Evolutionary conservation across 768 basidiomycete genomes (phyloP).

Genomic region (Pisolithus albus): DNA sequence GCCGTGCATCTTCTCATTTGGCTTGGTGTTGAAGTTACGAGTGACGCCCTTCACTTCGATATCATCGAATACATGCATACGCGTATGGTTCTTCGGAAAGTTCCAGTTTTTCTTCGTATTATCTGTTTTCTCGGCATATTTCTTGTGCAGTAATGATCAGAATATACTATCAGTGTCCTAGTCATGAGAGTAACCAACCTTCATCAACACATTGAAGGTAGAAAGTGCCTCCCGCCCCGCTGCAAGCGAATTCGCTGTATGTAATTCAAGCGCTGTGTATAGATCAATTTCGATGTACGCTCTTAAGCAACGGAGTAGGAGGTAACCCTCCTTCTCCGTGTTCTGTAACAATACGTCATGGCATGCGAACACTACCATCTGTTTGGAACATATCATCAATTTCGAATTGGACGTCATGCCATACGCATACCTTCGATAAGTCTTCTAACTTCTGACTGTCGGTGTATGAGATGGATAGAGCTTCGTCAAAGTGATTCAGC

Average conservation of each 20-base stretch:
- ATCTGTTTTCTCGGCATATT: too few species aligned
- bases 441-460: slow-evolving; percentile 33
- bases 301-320: slow-evolving; percentile 22
- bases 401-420: not conserved
- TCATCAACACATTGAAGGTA: slow-evolving; percentile 19
- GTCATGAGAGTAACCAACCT: slow-evolving; percentile 1
- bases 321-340: slow-evolving; percentile 12
- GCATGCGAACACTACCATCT: slow-evolving; percentile 26
- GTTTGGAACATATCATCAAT: not conserved
- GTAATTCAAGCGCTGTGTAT: slow-evolving; percentile 24
- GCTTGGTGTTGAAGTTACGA: slow-evolving; percentile 6
- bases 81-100: not conserved
- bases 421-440: slow-evolving; percentile 25
- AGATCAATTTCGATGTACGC: slow-evolving; percentile 29
- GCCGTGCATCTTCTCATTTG: not conserved
- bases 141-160: too few species aligned
- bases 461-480: slow-evolving; percentile 23
- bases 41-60: too few species aligned
- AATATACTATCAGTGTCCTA: too few species aligned
- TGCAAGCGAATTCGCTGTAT: slow-evolving; percentile 22
- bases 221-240: slow-evolving; percentile 14
- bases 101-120: not conserved
- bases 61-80: too few species aligned
- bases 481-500: slow-evolving; percentile 25
- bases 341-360: slow-evolving; percentile 17